Conservation (phyloP, 148 eudicot genomes). For the Fagopyrum tataricum region DNA sequence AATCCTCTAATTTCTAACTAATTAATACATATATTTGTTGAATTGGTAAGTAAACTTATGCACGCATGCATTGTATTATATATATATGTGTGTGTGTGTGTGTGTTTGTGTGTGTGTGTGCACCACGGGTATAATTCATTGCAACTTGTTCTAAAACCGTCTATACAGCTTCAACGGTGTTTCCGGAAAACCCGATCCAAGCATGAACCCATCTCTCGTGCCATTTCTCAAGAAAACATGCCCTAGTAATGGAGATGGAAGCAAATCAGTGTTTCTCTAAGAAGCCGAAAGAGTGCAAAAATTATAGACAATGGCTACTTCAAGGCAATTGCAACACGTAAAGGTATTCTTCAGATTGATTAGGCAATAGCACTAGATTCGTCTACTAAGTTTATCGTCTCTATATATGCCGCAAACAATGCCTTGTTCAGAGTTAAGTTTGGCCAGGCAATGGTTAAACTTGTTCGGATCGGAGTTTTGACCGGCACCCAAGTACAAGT, state of each 20-base stretch:
- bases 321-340: conserved; percentile 30
- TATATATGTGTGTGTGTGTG: too few relatives aligned
- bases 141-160: conserved; percentile 1
- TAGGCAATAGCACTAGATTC: conserved; percentile 43
- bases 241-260: not conserved
- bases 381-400: conserved; percentile 32
- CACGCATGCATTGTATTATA: not conserved
- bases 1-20: too few relatives aligned
- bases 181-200: not conserved
- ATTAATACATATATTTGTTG: too few relatives aligned
- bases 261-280: conserved; percentile 29
- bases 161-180: conserved; percentile 7
- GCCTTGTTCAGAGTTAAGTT: conserved; percentile 20
- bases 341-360: conserved; percentile 47
- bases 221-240: not conserved
- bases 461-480: conserved; percentile 45
- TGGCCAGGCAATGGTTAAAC: conserved; percentile 58
- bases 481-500: conserved; percentile 49
- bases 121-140: not conserved
- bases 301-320: conserved; percentile 47
- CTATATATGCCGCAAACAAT: conserved; percentile 24
- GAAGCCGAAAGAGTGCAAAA: conserved; percentile 17
- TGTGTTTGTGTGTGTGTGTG: too few relatives aligned
- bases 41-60: too few relatives aligned
- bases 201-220: not conserved